phyloP scores from a whole-genome alignment of 148 eudicot species.

The Cornus suecica region DNA sequence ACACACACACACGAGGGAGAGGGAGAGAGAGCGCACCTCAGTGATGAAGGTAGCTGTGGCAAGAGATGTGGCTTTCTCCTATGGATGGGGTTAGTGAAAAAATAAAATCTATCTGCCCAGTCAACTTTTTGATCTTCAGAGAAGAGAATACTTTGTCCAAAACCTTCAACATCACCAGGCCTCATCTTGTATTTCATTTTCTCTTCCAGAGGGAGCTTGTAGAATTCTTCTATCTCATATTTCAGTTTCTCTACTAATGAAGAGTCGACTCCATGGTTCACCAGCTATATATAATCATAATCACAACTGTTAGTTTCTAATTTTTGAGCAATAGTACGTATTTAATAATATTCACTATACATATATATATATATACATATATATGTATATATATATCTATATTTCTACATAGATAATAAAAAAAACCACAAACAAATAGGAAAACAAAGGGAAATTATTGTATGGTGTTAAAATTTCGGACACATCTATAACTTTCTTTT shows the following conservation, averaged over 20 bases:
- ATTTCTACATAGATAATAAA: too few species aligned
- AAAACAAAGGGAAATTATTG: too few species aligned
- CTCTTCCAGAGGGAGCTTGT: conserved; percentile 15
- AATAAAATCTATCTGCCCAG: conserved; percentile 10
- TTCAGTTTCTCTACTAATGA: not conserved
- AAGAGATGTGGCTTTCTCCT: conserved; percentile 5
- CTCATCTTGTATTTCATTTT: not conserved
- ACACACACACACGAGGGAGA: not conserved
- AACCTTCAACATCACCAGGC: conserved; percentile 3
- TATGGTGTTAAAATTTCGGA: too few species aligned
- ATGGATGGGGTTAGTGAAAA: not conserved
- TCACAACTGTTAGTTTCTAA: too few species aligned
- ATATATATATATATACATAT: too few species aligned
- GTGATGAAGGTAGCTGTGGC: conserved; percentile 4
- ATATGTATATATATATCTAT: too few species aligned
- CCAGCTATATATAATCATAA: too few species aligned
- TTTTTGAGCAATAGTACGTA: too few species aligned
- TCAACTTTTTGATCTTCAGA: not conserved
- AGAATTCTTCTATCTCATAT: conserved; percentile 1
- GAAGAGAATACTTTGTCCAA: not conserved
- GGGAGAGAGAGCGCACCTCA: not conserved
- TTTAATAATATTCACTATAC: too few species aligned
- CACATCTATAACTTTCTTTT: too few species aligned
- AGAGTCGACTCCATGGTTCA: conserved; percentile 9
- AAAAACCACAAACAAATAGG: too few species aligned